Base-by-base conservation (phyloP, 768 basidiomycete genomes). In the Pulveroboletus ravenelii region DNA sequence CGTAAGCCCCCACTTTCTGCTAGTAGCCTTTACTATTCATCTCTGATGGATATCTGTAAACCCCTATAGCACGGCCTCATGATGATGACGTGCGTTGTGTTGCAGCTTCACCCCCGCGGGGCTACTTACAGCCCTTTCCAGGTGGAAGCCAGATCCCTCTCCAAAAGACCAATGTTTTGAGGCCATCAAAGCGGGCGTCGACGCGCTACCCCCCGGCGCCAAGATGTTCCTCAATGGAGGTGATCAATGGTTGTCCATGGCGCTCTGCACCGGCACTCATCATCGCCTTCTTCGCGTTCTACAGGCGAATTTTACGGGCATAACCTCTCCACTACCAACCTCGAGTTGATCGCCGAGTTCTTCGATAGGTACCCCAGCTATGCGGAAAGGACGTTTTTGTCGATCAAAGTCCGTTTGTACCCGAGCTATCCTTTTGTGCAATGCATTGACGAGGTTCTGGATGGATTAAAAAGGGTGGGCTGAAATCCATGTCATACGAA, bases 161-260 rank as follows among this genome's bases (percentile, higher is more conserved):
- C 68, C 80, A 3, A 82, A 86, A 47, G 80, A 79, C 45, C 72
- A 79, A 20, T 77, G 77, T 5, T 85, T 87, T 51, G 78, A 76
- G n/a, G 70, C 80, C 2, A 84, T 87, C 68, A 80, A 79, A 62
- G 74, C 74, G 6, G 76, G 73, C 8, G 59, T 78, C 49, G 74
- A 76, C 39, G 63, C 70, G 0, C 60, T 76, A 27, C 74, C 74
- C 1, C 54, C 68, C 0, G 77, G 75, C 18, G 66, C 61, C 20
- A 80, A 79, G 60, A 72, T 76, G 59, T 51, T 79, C 39, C 52
- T 82, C 49, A 80, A 81, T 55, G 75, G 72, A 60, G 76, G 78
- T 74, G 51, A 12, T 41, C 25, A 8, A 25, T n/a, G 10, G 40
- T 10, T 14, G 7, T 38, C 23, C 30, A 12, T 25, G 23, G 2